Evolutionary conservation across 495 filamentous ascomycete genomes (phyloP).

Genomic region (Bathelium albidoporum): DNA sequence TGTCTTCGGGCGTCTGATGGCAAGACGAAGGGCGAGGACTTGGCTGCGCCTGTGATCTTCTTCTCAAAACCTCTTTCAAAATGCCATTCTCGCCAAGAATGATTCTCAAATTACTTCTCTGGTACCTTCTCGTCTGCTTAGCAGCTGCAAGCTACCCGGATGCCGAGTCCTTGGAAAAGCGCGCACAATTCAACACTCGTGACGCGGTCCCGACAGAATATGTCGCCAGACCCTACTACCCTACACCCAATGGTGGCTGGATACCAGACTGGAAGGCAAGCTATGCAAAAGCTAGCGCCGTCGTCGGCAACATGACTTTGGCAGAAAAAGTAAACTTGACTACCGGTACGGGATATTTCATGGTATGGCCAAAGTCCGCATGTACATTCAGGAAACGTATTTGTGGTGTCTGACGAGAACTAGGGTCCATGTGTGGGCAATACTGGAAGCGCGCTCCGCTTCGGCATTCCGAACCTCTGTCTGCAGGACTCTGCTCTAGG

Average conservation of each 20-base stretch:
- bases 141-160: background rate
- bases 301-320: conserved; percentile 74
- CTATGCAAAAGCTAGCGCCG: conserved; percentile 66
- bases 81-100: background rate
- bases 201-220: background rate
- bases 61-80: background rate
- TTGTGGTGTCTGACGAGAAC: background rate
- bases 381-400: background rate
- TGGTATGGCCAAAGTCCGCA: background rate
- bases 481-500: conserved; percentile 84
- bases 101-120: background rate
- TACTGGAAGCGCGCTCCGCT: conserved; percentile 51
- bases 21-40: no score
- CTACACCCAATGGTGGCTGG: conserved; percentile 69
- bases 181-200: background rate
- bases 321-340: conserved; percentile 87
- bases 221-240: conserved; percentile 60
- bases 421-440: conserved; percentile 36
- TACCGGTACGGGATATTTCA: conserved; percentile 54
- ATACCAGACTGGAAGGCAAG: conserved; percentile 60
- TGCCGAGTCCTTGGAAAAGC: background rate
- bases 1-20: no score
- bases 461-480: conserved; percentile 67
- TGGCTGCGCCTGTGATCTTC: background rate
- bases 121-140: background rate